Percentiles rank a stretch among this genome's conserved stretches.
Evolutionary conservation across 2,329 filamentous ascomycete species (phyloP).

Genomic region (Aureobasidium zeae): DNA sequence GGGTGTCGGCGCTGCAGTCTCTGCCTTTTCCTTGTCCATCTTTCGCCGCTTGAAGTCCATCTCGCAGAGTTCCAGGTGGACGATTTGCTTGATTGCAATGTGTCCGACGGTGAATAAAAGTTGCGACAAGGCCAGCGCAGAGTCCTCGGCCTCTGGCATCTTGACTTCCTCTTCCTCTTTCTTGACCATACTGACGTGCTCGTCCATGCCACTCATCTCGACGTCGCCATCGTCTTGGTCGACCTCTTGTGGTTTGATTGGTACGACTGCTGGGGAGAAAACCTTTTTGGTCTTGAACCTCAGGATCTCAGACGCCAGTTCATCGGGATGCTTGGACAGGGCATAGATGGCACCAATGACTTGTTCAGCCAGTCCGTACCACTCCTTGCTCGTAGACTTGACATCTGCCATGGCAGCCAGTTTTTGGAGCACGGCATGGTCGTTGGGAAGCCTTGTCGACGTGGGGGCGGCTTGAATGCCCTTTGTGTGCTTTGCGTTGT

Average conservation of each 20-base stretch:
- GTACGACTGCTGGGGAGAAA: conserved; percentile 46
- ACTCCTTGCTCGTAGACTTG: conserved; percentile 82
- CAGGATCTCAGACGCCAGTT: conserved; percentile 82
- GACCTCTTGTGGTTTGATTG: conserved; percentile 19
- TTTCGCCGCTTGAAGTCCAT: conserved; percentile 96
- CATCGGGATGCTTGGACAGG: conserved; percentile 87
- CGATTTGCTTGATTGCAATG: conserved; percentile 96
- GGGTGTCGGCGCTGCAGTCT: conserved; percentile 17
- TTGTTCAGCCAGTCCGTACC: conserved; percentile 88
- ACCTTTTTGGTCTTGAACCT: conserved; percentile 77
- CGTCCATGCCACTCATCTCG: conserved; percentile 30
- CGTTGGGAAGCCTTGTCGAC: conserved; percentile 73
- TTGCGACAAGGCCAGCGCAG: conserved; percentile 70
- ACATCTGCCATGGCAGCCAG: conserved; percentile 80
- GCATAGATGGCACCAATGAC: conserved; percentile 93
- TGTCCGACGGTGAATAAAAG: conserved; percentile 92
- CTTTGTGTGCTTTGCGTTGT: conserved; percentile 70
- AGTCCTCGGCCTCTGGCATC: conserved; percentile 18
- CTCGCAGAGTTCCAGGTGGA: conserved; percentile 94
- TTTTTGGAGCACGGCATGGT: conserved; percentile 75
- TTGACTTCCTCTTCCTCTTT: conserved; percentile 20
- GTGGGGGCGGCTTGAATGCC: conserved; percentile 52
- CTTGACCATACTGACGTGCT: conserved; percentile 17
- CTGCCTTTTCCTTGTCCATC: conserved; percentile 70
- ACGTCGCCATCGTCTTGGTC: conserved; percentile 29